Percentiles rank a stretch among this genome's conserved stretches.
Evolutionary conservation across 257 asterid genomes (phyloP).

Genomic region (Fraxinus cuspidata): DNA sequence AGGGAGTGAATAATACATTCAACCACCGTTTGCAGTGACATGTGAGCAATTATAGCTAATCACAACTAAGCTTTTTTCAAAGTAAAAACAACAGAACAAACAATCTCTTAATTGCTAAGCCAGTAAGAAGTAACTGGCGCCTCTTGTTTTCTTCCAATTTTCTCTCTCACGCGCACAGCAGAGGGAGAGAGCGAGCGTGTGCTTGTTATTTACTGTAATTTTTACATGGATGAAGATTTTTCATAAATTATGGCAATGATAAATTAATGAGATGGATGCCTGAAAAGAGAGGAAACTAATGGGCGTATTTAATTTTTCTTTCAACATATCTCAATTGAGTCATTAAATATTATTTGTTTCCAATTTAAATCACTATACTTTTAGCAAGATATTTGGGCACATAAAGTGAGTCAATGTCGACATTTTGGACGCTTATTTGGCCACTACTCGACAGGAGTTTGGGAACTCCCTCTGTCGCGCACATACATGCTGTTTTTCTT

Average conservation of each 20-base stretch:
- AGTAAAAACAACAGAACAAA: constrained; percentile 25
- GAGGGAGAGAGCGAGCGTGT: neutral
- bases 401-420: too few species aligned
- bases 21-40: constrained; percentile 60
- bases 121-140: constrained; percentile 27
- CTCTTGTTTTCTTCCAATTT: constrained; percentile 15
- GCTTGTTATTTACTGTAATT: neutral
- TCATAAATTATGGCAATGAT: constrained; percentile 5
- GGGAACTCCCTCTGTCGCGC: too few species aligned
- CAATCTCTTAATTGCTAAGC: constrained; percentile 11
- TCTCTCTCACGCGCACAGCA: neutral
- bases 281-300: constrained; percentile 1
- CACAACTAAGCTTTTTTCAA: constrained; percentile 28
- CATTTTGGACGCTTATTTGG: too few species aligned
- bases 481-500: too few species aligned
- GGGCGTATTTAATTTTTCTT: neutral
- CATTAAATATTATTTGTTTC: neutral
- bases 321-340: too few species aligned
- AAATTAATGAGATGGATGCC: constrained; percentile 23
- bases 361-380: neutral
- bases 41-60: constrained; percentile 53
- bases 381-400: too few species aligned
- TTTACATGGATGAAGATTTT: neutral
- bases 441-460: too few species aligned
- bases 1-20: constrained; percentile 27